Base-by-base conservation (phyloP, 352 stramenopile genomes). In the Saprolegnia parasitica region DNA sequence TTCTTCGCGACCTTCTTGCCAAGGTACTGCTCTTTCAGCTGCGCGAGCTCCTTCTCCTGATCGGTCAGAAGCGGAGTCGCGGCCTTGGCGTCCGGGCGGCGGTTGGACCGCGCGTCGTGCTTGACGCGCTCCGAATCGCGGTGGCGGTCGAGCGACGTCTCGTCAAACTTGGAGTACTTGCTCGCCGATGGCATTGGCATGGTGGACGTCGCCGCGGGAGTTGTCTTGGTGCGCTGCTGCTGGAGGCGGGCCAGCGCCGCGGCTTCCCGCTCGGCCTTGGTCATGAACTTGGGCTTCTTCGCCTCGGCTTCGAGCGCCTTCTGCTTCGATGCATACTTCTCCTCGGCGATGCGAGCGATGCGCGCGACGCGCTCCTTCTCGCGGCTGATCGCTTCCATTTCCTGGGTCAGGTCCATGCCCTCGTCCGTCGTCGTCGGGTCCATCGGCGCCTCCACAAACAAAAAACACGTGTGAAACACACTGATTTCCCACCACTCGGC, bases 1-100 rank as follows among this genome's bases (percentile, higher is more conserved):
- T 96, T 96, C 75, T 95, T 96, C 71, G 82, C 83, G 16, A 82
- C 74, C 11, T 82, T 88, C 72, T 92, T 92, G 46, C 90, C 90
- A 56, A 97, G 72, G 67, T 97, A 97, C 75, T 96, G 87, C 52
- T 96, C 84, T 58, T 95, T 95, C 66, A 97, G 79, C 9, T 75
- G 77, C 64, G 89, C 81, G 57, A 96, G 73, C 67, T 88, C 86
- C 45, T 95, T 86, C 15, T 93, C 80, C 50, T 91, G 81, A 29
- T 81, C 80, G 3, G 73, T 71, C 37, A 81, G 45, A 11, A 50
- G 73, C 42, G 76, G 47, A 16, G 73, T 58, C n/a, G 57, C 21
- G 37, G 72, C 73, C 9, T 56, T 56, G 16, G 58, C 15, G 18
- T 52, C 56, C 5, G 21, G 42, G 21, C 72, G 66, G 10, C 72